Base-by-base conservation (phyloP, 2,329 filamentous ascomycete species). In the Proliferodiscus dingleyae region DNA sequence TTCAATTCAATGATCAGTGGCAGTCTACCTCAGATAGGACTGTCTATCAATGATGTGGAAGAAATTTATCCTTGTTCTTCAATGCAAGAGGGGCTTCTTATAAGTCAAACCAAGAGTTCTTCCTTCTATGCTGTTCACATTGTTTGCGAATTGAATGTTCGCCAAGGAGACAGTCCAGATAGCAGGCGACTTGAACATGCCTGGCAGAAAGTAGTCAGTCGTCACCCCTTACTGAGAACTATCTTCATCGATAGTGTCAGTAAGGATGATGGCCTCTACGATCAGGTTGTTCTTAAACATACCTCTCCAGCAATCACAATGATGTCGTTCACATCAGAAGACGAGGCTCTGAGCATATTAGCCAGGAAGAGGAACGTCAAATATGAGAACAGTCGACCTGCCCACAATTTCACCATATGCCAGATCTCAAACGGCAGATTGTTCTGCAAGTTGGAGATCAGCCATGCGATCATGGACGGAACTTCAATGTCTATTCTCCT, bases 321-420 rank as follows among this genome's bases (percentile, higher is more conserved):
- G 18, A 24, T 40, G 4, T 11, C 37, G 2, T 37, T 23, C 22
- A 23, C 18, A 8, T 24, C 19, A 19, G 36, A 28, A 11, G 28
- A 36, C 8, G 5, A 40, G 10, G 45, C 41, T 24, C n/a, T 47
- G 13, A 22, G 16, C 4, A 26, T 16, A 9, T 22, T 47, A 5
- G 13, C 13, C 16, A 18, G 37, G 11, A 23, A 26, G 15, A 15
- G 22, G 11, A 6, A 16, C 1, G 18, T 21, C 15, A 16, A 13
- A 26, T 24, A 33, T 23, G 26, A 28, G 5, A 18, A 28, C 8
- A n/a, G 10, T 22, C 57, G 61, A 4, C 66, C 73, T 3, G 66
- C 71, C 19, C 70, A 77, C 54, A 65, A 66, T 3, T 65, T 75
- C 38, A 70, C 64, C 1, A 64, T 74, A 26, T 72, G 68, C 45